Base-by-base conservation (phyloP, 306 rosid genomes). In the Alnus glutinosa region DNA sequence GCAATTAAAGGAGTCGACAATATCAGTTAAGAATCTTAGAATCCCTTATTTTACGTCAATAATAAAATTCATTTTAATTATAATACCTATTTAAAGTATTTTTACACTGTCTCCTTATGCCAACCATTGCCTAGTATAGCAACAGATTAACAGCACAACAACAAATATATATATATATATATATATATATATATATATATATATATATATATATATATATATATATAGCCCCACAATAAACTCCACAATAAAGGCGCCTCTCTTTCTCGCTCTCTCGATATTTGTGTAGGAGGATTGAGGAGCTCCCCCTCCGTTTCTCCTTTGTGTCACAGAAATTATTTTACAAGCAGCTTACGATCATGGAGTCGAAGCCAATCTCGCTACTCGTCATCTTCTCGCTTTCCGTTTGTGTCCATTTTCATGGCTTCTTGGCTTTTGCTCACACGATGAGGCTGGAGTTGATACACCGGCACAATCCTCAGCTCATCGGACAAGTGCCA, bases 401-500 rank as follows among this genome's bases (percentile, higher is more conserved):
- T n/a, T 73, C 75, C 58, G 12, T 66, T 11, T 1, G 14, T 19
- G 64, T 64, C 9, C 32, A 47, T 42, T 28, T 76, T 37, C 55
- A 79, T 46, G 84, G 84, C 28, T 16, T 64, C 52, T 47, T 47
- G 28, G 37, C 2, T 18, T 71, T 66, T 9, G 55, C 14, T 64
- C 74, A 75, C 0, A n/a, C 19, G 4, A 11, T 86, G 82, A 86
- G 66, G 50, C 14, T 92, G 52, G 92, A 90, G 73, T 63, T 92
- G 3, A 76, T 92, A 15, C 93, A 90, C 80, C 66, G 90, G 28
- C 75, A 88, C 75, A 76, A 87, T 46, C 66, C 86, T 0, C 81
- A 83, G 2, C 10, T 80, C 13, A 3, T 10, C 11, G 79, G 23
- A 1, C 9, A 14, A 18, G 32, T 67, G 75, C 58, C 0, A 52